Evolutionary conservation across 108 stramenopile genomes (phyloP).

Genomic region (Conticribra weissflogii): DNA sequence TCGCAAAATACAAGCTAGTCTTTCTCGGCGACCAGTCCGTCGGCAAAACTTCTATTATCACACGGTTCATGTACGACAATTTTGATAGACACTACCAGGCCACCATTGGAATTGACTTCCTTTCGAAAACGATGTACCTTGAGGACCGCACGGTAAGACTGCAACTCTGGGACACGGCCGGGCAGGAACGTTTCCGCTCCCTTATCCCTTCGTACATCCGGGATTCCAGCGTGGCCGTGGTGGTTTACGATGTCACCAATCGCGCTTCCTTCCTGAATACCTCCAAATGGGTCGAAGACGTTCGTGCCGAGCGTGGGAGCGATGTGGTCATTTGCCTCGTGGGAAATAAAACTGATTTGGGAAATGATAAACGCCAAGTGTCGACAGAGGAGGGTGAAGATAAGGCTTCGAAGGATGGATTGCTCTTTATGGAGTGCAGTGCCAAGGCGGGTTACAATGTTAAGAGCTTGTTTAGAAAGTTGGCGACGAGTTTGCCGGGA

Average conservation of each 20-base stretch:
- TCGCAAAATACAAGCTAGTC: conserved; percentile 98
- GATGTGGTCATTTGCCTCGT: conserved; percentile 99
- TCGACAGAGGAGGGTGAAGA: conserved; percentile 97
- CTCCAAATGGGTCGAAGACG: conserved; percentile 99
- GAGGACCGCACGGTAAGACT: conserved; percentile 98
- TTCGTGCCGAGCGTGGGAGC: conserved; percentile 95
- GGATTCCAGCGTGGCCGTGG: conserved; percentile 97
- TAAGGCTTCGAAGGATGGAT: conserved; percentile 89
- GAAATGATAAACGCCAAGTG: conserved; percentile 96
- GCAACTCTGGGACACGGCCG: conserved; percentile 99
- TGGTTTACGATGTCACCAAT: conserved; percentile 98
- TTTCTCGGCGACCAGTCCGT: conserved; percentile 99
- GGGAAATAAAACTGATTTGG: conserved; percentile 99
- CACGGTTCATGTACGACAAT: conserved; percentile 96
- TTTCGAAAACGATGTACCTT: conserved; percentile 98
- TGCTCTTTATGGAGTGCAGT: conserved; percentile 98
- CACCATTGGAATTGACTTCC: conserved; percentile 99
- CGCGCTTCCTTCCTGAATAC: conserved; percentile 96
- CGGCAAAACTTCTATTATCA: conserved; percentile 99
- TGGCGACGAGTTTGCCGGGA: conserved; percentile 96
- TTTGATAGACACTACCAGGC: conserved; percentile 98
- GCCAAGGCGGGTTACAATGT: conserved; percentile 99
- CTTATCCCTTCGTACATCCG: conserved; percentile 99
- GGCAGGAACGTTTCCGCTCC: conserved; percentile 95
- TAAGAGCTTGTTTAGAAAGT: conserved; percentile 95